phyloP scores from a whole-genome alignment of 2,329 filamentous ascomycete genomes.

The Davidsoniella eucalypti region DNA sequence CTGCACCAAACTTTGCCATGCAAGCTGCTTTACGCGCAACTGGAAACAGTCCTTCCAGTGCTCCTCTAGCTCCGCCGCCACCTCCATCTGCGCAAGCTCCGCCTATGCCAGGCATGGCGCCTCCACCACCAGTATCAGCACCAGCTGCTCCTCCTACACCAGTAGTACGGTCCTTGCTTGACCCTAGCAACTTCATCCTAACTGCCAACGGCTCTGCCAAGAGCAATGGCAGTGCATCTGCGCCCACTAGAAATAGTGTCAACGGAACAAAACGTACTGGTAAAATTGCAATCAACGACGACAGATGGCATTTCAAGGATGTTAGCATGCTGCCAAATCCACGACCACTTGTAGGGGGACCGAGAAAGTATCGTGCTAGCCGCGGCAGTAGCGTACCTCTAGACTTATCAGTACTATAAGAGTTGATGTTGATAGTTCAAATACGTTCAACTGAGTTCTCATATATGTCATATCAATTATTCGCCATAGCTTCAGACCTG shows the following conservation, averaged over 20 bases:
- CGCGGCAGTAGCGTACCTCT: slow-evolving; percentile 87
- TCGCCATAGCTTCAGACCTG: too few relatives aligned
- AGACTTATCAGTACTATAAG: slow-evolving; percentile 48
- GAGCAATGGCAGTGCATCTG: slow-evolving; percentile 26
- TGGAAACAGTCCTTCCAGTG: slow-evolving; percentile 18
- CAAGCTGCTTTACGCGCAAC: slow-evolving; percentile 10
- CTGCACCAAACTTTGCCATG: slow-evolving; percentile 10
- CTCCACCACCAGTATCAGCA: slow-evolving; percentile 18
- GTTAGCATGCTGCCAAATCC: slow-evolving; percentile 74
- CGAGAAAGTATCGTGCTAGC: slow-evolving; percentile 73
- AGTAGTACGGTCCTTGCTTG: slow-evolving; percentile 45
- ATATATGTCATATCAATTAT: not conserved
- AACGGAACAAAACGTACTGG: slow-evolving; percentile 16
- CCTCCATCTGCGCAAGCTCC: slow-evolving; percentile 25
- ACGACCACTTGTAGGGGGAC: slow-evolving; percentile 57
- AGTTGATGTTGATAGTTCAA: not conserved
- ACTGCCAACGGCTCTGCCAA: slow-evolving; percentile 41
- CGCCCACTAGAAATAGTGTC: slow-evolving; percentile 18
- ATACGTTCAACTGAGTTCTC: not conserved
- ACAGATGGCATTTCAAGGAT: slow-evolving; percentile 72
- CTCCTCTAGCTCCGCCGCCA: slow-evolving; percentile 23
- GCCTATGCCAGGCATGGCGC: slow-evolving; percentile 24
- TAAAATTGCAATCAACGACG: slow-evolving; percentile 52
- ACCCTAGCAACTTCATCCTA: slow-evolving; percentile 62
- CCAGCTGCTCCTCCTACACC: slow-evolving; percentile 21